Base-by-base conservation (phyloP, 1,284 basidiomycete species). In the Fomitiporia mediterranea region DNA sequence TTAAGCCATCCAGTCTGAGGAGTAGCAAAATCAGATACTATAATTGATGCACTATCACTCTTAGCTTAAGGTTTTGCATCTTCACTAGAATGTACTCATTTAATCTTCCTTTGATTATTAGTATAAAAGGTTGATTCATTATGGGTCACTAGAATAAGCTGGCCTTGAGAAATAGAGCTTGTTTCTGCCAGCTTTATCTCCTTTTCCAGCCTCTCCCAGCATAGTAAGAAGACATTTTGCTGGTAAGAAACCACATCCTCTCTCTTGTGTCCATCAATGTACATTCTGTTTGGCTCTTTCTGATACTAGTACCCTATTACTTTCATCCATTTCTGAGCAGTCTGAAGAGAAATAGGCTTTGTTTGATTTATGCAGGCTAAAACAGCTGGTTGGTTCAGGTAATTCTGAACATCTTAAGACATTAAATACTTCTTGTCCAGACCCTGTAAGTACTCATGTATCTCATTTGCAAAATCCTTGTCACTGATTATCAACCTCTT, bases 111-210 rank as follows among this genome's bases (percentile, higher is more conserved):
- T 2, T 62, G 62, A 61, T 75, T 66, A 62, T 74, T 63, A 11
- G 66, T 70, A 65, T 72, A 74, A 58, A 74, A 74, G 8, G 61
- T 72, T 17, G 68, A 68, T 56, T 73, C 68, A 60, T 71, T 62
- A 53, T 68, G 69, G 38, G 63, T 27, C 47, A 39, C 34, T 63
- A 57, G 42, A 63, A 44, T 35, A 17, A 17, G 21, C 7, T 8
- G 40, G 19, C 7, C 32, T 34, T 34, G 32, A 6, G 32, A 34
- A 6, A 13, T 34, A 6, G 32, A 6, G 7, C 32, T 34, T 34
- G 13, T 34, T 13, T 34, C 32, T 34, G 32, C 13, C 13, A 34
- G 19, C 8, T 42, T n/a, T 17, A 42, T 42, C 6, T 34, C 40
- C 40, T 42, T 42, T 17, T 23, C 40, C 7, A n/a, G 21, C n/a